phyloP scores from a whole-genome alignment of 352 stramenopile species.

The Globisporangium viniferum region DNA sequence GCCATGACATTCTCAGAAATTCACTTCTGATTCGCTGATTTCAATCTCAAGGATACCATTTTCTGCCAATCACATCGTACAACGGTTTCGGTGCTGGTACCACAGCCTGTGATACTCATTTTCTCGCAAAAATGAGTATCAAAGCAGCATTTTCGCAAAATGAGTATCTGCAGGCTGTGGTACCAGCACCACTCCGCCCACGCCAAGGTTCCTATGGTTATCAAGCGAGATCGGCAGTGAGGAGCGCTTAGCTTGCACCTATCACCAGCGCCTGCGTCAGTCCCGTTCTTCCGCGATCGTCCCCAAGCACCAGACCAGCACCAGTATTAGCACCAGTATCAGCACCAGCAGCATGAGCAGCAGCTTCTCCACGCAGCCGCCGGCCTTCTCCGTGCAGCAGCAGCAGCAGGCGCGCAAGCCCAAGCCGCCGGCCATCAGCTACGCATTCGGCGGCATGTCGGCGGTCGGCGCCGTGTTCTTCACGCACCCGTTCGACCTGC shows the following conservation, averaged over 20 bases:
- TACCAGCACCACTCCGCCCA: background rate
- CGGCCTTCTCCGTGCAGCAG: background rate
- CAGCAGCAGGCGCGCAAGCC: conserved; percentile 8
- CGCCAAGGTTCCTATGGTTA: background rate
- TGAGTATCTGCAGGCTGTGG: no score
- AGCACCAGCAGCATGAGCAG: background rate
- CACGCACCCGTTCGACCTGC: conserved; percentile 80
- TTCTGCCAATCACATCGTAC: background rate
- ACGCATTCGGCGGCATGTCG: conserved; percentile 70
- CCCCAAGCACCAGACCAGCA: background rate
- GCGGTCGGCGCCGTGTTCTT: conserved; percentile 84
- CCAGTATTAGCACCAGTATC: background rate
- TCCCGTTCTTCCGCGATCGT: background rate
- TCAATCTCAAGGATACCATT: background rate
- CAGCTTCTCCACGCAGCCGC: background rate
- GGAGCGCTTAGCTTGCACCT: background rate
- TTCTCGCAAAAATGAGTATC: no score
- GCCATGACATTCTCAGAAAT: background rate
- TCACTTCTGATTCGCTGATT: background rate
- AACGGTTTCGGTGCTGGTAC: background rate
- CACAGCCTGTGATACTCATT: no score
- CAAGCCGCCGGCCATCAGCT: conserved; percentile 56
- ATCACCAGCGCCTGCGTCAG: background rate
- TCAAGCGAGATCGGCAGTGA: background rate
- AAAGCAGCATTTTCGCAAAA: no score